Percentiles rank a stretch among this genome's conserved stretches.
phyloP scores from a whole-genome alignment of 108 stramenopile species.

The Cyclotella choctawhatcheeana region DNA sequence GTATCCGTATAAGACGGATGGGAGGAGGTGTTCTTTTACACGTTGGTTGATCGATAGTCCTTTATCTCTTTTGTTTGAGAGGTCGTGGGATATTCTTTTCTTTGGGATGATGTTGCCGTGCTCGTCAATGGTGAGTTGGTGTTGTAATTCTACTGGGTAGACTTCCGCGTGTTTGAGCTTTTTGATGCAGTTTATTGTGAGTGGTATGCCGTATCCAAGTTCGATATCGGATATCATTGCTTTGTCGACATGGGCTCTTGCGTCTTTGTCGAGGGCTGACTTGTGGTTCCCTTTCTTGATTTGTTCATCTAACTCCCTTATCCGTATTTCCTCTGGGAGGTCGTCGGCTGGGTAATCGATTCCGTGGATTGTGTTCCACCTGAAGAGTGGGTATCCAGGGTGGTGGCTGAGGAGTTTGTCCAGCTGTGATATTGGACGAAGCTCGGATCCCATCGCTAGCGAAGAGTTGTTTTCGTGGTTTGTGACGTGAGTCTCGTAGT shows the following conservation, averaged over 20 bases:
- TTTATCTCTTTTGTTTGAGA: constrained; percentile 3
- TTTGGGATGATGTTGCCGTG: constrained; percentile 23
- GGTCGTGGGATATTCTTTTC: constrained; percentile 21
- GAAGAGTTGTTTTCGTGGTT: not conserved
- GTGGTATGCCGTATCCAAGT: constrained; percentile 1
- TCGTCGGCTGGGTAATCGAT: not conserved
- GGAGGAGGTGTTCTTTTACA: constrained; percentile 3
- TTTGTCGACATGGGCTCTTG: constrained; percentile 3
- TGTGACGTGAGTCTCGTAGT: not conserved
- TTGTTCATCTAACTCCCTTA: not conserved
- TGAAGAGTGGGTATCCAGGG: not conserved
- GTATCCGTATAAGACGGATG: not conserved
- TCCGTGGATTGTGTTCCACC: not conserved
- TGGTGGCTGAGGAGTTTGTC: constrained; percentile 16
- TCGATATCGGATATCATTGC: constrained; percentile 5
- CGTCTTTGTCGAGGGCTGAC: constrained; percentile 16
- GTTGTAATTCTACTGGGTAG: constrained; percentile 16
- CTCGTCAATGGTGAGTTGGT: constrained; percentile 20
- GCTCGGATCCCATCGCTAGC: constrained; percentile 20
- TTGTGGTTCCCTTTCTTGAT: constrained; percentile 15
- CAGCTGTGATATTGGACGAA: constrained; percentile 14
- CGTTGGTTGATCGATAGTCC: constrained; percentile 20
- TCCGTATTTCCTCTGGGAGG: constrained; percentile 1
- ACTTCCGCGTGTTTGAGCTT: constrained; percentile 25
- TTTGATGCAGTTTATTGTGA: constrained; percentile 13